phyloP scores from a whole-genome alignment of 23 red algal genomes.

The Rhodosorus marinus region DNA sequence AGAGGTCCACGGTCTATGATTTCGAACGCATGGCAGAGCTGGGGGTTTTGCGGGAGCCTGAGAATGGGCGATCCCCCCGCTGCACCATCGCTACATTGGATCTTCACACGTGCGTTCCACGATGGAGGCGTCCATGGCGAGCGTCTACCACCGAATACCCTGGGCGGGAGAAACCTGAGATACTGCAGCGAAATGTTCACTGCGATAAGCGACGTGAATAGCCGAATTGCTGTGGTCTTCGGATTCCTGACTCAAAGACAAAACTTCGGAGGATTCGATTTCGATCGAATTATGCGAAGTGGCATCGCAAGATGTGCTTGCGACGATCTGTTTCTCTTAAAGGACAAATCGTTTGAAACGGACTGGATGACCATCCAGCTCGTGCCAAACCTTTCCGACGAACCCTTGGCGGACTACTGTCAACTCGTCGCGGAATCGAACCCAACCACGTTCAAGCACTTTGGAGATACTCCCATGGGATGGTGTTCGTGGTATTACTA shows the following conservation, averaged over 20 bases:
- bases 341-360: not conserved
- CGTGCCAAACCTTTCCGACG: not conserved
- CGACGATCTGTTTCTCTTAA: not conserved
- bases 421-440: not conserved
- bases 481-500: slow-evolving; percentile 1
- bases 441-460: not conserved
- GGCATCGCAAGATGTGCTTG: not conserved
- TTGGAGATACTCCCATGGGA: not conserved
- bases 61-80: not conserved
- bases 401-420: not conserved
- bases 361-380: not conserved
- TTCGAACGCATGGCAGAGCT: not conserved
- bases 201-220: not conserved
- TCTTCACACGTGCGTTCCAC: not conserved
- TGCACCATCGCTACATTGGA: not conserved
- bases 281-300: not conserved
- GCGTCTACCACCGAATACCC: not conserved
- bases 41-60: not conserved
- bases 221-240: not conserved
- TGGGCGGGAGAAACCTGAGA: not conserved
- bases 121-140: not conserved
- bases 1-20: not conserved
- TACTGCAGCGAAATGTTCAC: not conserved
- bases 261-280: not conserved
- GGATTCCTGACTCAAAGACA: not conserved